phyloP scores from a whole-genome alignment of 805 yeast species.

The Pichia phayaonensis region DNA sequence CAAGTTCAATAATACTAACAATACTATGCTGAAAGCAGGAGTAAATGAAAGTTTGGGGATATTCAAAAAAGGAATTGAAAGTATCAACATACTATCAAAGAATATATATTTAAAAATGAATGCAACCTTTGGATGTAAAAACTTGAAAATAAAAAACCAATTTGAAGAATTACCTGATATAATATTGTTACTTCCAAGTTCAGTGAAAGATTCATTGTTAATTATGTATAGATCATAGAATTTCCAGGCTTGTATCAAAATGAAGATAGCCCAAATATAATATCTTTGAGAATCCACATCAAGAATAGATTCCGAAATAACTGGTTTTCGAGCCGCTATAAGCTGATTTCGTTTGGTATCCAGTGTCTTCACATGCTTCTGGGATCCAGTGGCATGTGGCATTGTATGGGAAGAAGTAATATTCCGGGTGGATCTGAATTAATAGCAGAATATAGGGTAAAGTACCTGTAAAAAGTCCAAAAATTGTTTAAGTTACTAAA shows the following conservation, averaged over 20 bases:
- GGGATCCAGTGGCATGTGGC: background rate
- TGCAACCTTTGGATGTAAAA: slow-evolving; percentile 42
- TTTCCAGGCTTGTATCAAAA: slow-evolving; percentile 80
- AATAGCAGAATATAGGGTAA: too few relatives aligned
- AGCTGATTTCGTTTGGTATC: background rate
- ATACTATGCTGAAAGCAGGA: slow-evolving; percentile 44
- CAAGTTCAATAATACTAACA: slow-evolving; percentile 39
- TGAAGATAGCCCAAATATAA: slow-evolving; percentile 56
- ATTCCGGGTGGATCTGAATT: too few relatives aligned
- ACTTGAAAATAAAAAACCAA: slow-evolving; percentile 22
- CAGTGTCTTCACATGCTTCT: background rate
- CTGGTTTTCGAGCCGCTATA: slow-evolving; percentile 20
- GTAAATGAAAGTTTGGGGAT: slow-evolving; percentile 67
- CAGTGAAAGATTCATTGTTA: slow-evolving; percentile 32
- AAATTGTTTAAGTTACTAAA: too few relatives aligned
- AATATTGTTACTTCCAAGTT: background rate
- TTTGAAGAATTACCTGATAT: slow-evolving; percentile 2
- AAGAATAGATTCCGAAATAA: slow-evolving; percentile 58
- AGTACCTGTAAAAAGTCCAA: too few relatives aligned
- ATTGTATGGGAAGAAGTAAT: background rate
- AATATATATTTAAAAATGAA: slow-evolving; percentile 66
- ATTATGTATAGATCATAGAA: slow-evolving; percentile 59
- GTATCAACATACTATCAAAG: slow-evolving; percentile 64
- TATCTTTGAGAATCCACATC: slow-evolving; percentile 75
- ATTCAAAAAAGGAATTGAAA: slow-evolving; percentile 64